These are phyloP conservation scores for Nemania diffusa DNA, from an alignment of 2,329 filamentous ascomycete species.

Conservation along the genomic window DNA sequence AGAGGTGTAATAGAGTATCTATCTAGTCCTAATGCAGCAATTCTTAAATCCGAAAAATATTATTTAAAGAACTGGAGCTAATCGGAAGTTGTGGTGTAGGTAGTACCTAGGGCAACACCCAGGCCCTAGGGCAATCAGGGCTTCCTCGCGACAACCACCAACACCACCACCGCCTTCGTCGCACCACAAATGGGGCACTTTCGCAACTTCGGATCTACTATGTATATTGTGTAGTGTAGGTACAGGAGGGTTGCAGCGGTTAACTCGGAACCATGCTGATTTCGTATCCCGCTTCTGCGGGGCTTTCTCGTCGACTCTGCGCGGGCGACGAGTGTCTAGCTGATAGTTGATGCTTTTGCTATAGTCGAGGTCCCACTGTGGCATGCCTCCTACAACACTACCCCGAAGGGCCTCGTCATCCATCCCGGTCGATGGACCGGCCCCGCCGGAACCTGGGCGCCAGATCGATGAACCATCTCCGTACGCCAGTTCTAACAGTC, in stretches of 20 bases:
- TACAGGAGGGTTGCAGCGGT: slow-evolving; percentile 16
- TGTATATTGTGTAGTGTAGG: slow-evolving; percentile 12
- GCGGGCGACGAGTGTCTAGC: too few relatives aligned
- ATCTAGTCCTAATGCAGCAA: slow-evolving; percentile 29
- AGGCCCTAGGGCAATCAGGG: neutral
- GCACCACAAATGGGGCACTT: neutral
- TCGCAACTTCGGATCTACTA: neutral
- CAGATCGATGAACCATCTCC: neutral
- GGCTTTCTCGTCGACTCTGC: slow-evolving; percentile 6
- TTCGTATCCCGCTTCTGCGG: slow-evolving; percentile 28
- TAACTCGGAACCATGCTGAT: slow-evolving; percentile 11
- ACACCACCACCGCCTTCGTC: neutral
- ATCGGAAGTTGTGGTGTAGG: slow-evolving; percentile 24
- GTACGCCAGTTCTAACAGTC: neutral
- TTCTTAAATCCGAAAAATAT: slow-evolving; percentile 22
- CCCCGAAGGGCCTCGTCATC: slow-evolving; percentile 32
- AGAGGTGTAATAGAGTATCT: neutral
- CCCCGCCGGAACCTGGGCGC: slow-evolving; percentile 12
- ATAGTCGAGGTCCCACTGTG: slow-evolving; percentile 1
- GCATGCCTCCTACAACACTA: slow-evolving; percentile 5
- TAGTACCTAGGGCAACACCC: slow-evolving; percentile 10
- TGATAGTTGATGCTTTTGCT: neutral
- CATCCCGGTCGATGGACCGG: slow-evolving; percentile 15
- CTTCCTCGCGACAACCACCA: neutral
- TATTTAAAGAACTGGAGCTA: slow-evolving; percentile 2